Conservation (phyloP, 2,329 filamentous ascomycete species). For the Fusarium siculi region DNA sequence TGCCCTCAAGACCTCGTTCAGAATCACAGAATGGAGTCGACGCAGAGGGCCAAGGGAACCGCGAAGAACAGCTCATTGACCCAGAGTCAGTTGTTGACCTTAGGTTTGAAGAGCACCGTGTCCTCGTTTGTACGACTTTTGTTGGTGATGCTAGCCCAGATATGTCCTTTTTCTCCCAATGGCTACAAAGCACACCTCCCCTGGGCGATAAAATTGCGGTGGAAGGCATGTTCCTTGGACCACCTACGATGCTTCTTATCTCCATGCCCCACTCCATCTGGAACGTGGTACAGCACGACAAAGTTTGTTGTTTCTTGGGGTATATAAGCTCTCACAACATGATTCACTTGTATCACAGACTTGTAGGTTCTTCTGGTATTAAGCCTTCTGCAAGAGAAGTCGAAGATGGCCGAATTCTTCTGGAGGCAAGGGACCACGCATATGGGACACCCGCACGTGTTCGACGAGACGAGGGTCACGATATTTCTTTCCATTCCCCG, state of each 20-base stretch:
- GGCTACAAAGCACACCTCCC: conserved; percentile 69
- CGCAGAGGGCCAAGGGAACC: conserved; percentile 36
- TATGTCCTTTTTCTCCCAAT: conserved; percentile 73
- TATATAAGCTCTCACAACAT: conserved; percentile 75
- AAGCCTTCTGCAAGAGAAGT: conserved; percentile 62
- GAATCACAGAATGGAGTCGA: conserved; percentile 46
- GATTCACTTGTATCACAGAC: conserved; percentile 69
- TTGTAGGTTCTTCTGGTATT: conserved; percentile 60
- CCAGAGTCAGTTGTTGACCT: conserved; percentile 63
- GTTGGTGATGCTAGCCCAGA: conserved; percentile 73
- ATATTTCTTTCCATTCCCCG: conserved; percentile 40
- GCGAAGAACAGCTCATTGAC: conserved; percentile 57
- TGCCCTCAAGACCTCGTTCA: conserved; percentile 49
- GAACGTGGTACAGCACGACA: conserved; percentile 73
- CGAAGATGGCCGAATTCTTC: conserved; percentile 66
- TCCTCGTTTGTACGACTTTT: conserved; percentile 75
- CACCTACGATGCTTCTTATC: conserved; percentile 72
- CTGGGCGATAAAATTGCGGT: conserved; percentile 69
- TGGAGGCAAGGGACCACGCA: conserved; percentile 63
- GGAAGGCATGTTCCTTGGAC: conserved; percentile 75
- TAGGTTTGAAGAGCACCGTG: conserved; percentile 69
- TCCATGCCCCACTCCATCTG: conserved; percentile 73
- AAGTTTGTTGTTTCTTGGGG: conserved; percentile 73
- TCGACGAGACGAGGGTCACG: conserved; percentile 46
- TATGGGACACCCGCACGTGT: conserved; percentile 48